Percentiles rank a stretch among this genome's conserved stretches.
Evolutionary conservation across 148 eudicot genomes (phyloP).

Genomic region (Tetragonia tetragonoides): DNA sequence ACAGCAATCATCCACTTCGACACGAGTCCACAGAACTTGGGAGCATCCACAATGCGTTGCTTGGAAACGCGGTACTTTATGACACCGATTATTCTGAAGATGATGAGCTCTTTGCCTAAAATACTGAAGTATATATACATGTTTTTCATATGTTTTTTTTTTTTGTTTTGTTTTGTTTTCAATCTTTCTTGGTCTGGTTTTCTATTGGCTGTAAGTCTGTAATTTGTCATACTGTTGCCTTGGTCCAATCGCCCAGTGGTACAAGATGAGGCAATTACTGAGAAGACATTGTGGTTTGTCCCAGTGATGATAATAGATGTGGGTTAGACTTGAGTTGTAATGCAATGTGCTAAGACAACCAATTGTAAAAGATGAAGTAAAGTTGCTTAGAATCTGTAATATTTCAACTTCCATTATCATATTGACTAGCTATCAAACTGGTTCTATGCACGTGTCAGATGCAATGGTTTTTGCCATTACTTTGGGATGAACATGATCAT

Average conservation of each 20-base stretch:
- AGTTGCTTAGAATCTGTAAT: too few species aligned
- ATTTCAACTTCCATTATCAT: slow-evolving; percentile 36
- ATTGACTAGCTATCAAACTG: neutral
- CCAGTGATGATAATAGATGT: too few species aligned
- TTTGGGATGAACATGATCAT: too few species aligned
- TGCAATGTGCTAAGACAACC: too few species aligned
- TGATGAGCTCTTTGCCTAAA: slow-evolving; percentile 22
- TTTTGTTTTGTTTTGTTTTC: too few species aligned
- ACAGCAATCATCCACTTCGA: slow-evolving; percentile 13
- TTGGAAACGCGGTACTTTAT: slow-evolving; percentile 21
- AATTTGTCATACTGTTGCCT: slow-evolving; percentile 42
- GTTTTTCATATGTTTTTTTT: neutral
- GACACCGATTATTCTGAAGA: slow-evolving; percentile 26
- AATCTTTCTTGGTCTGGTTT: slow-evolving; percentile 27
- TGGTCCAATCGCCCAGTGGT: neutral
- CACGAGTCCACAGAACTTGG: slow-evolving; percentile 31
- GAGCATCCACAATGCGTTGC: slow-evolving; percentile 38
- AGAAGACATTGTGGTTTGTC: too few species aligned
- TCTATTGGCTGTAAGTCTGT: slow-evolving; percentile 41
- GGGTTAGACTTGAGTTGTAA: too few species aligned
- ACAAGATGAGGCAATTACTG: too few species aligned
- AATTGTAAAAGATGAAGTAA: too few species aligned
- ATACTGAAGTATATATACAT: neutral
- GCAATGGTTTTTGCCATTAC: too few species aligned
- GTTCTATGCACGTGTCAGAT: too few species aligned